Evolutionary conservation across 2,329 filamentous ascomycete species (phyloP), one percentile per base, ranked within the genome.

Genomic region (Aspergillus tanneri): DNA sequence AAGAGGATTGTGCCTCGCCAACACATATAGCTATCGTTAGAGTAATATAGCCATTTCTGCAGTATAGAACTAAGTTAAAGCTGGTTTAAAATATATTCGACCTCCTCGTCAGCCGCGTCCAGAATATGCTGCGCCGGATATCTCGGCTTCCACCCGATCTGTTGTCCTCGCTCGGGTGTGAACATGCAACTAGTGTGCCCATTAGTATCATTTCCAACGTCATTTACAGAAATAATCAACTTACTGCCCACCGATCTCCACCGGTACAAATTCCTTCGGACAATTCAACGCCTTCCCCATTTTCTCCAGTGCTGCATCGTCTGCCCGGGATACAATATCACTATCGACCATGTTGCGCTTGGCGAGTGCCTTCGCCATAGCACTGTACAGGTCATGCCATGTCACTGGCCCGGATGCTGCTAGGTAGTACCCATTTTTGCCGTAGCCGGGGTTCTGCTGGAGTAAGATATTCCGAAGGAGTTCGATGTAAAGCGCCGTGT

Each of bases 381-480:
- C 70, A 4, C 46, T 53, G 57, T 81, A 81, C 0, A 82, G 44
- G 43, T 79, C 75, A 12, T 73, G 64, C 79, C 78, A 82, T 0
- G 67, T 68, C 4, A 81, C 63, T 14, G 63, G 70, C 1, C 79
- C 79, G 0, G 76, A 63, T 0, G 76, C 56, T 0, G 77, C 78
- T 6, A 81, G 70, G 54, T 77, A 81, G 53, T 75, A 80, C 0
- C 78, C 78, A 1, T 72, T 64, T 44, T 66, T 71, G 0, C 75
- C 75, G 41, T 73, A 50, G 2, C 60, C 69, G 0, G 68, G 63
- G 4, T 71, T 60, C 10, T 67, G 58, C 1, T 62, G 71, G 1
- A 51, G 53, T 2, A 81, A 54, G 10, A 81, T 80, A 2, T 60
- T 65, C 1, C 67, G 65, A 5, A 80, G 55, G 0, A 81, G 62